Evolutionary conservation across 2,329 filamentous ascomycete genomes (phyloP), one percentile per base, ranked within the genome.

Genomic region (Geosmithia putterillii): DNA sequence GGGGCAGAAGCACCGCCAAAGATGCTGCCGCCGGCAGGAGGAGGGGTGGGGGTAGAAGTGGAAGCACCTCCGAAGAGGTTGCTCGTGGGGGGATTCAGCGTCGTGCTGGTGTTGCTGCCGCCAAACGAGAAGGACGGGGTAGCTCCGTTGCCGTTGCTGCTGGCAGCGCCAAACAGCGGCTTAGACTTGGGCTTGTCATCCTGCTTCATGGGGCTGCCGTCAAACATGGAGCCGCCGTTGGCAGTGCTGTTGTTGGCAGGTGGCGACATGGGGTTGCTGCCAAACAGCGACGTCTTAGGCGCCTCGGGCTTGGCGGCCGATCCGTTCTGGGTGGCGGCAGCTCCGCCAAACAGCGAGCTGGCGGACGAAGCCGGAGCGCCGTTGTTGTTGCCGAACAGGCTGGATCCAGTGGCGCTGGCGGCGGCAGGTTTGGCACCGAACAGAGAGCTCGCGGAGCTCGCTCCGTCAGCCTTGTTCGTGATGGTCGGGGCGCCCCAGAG

Each of bases 191-290:
- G 63, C 7, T 58, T 54, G 6, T 55, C 59, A 45, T 67, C 62
- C 45, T 71, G 62, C 48, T 69, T 67, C 52, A 70, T 64, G 15
- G 61, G 62, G 42, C 64, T 66, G 25, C 62, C 62, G 41, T 57
- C 60, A 50, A 72, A 70, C 46, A 62, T 45, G 18, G 58, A 52
- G 43, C 46, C 51, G 5, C 54, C 41, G 34, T 53, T 42, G 7
- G 56, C 51, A 38, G 53, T 9, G 6, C 10, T 14, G 10, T 14
- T 32, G 28, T 32, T 32, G 28, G 28, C 43, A 5, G 58, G 46
- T 5, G 59, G 56, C 22, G 63, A 62, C 45, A 60, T 61, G 22
- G 61, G 56, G 23, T 10, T 25, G 28, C 28, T 34, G 32, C 41
- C 41, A 42, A 42, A 42, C 15, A 42, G 14, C 17, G 41, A 32